Conservation (phyloP, 2,329 filamentous ascomycete species). For the Blumeria graminis region DNA sequence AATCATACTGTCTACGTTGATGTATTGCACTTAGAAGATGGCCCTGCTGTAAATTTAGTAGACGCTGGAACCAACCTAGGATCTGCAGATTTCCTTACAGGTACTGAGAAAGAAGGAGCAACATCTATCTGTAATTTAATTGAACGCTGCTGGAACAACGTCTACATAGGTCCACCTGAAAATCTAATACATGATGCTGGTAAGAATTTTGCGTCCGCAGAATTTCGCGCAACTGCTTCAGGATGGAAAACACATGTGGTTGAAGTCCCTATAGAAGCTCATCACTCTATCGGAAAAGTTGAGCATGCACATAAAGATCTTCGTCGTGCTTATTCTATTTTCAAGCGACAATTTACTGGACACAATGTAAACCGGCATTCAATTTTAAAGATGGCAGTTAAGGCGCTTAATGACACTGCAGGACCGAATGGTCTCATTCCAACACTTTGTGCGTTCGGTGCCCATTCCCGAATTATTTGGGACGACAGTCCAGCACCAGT, state of each 20-base stretch:
- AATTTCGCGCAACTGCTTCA: neutral
- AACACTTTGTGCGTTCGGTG: neutral
- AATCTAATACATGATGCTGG: conserved; percentile 1
- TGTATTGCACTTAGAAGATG: neutral
- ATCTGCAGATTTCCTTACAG: neutral
- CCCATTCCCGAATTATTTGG: neutral
- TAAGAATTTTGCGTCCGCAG: conserved; percentile 3
- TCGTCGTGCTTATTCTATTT: neutral
- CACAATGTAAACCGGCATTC: neutral
- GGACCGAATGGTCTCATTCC: neutral
- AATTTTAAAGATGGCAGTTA: neutral
- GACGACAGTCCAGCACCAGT: neutral
- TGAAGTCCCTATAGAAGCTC: neutral
- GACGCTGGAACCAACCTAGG: neutral
- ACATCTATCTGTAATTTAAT: neutral
- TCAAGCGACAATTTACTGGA: neutral
- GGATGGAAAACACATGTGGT: neutral
- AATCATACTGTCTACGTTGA: neutral
- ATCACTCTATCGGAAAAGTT: neutral
- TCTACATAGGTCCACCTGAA: conserved; percentile 3
- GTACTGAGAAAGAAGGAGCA: neutral
- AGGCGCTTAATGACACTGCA: neutral
- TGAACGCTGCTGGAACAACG: conserved; percentile 1
- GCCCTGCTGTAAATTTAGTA: neutral
- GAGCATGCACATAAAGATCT: neutral